Percentiles rank a stretch among this genome's conserved stretches.
Conservation (phyloP, 2,329 filamentous ascomycete species). For the Verticillium isaacii region DNA sequence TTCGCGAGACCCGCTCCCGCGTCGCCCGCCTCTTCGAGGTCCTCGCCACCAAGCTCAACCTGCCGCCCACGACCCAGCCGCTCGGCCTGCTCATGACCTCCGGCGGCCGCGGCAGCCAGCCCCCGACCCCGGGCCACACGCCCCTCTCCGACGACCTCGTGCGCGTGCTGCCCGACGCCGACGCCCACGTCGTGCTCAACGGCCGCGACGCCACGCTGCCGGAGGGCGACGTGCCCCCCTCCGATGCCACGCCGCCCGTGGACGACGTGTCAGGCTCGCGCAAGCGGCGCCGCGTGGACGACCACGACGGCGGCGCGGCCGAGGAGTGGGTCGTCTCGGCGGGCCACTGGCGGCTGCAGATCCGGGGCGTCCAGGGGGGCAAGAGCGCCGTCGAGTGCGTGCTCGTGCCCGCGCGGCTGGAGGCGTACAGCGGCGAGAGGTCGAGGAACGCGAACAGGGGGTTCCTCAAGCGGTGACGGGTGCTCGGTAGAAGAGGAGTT, state of each 20-base stretch:
- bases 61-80: conserved; percentile 55
- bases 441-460: conserved; percentile 59
- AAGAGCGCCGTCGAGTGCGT: conserved; percentile 62
- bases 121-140: conserved; percentile 63
- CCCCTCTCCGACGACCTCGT: conserved; percentile 67
- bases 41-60: conserved; percentile 72
- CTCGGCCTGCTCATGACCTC: conserved; percentile 63
- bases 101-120: conserved; percentile 56
- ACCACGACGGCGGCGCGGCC: conserved; percentile 13
- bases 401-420: conserved; percentile 70
- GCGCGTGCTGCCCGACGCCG: conserved; percentile 55
- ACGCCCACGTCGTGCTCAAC: conserved; percentile 56
- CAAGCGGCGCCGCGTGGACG: conserved; percentile 40
- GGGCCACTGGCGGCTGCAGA: conserved; percentile 67
- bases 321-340: conserved; percentile 60
- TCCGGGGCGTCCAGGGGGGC: conserved; percentile 48
- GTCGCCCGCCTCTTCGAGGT: conserved; percentile 73
- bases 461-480: conserved; percentile 49
- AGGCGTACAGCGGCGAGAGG: conserved; percentile 63
- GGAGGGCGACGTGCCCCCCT: conserved; percentile 24
- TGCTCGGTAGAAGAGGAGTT: no score
- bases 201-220: conserved; percentile 40
- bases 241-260: conserved; percentile 14
- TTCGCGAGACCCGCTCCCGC: conserved; percentile 63
- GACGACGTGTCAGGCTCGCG: conserved; percentile 24